Evolutionary conservation across 2,329 filamentous ascomycete genomes (phyloP).

Genomic region (Colletotrichum sp.): DNA sequence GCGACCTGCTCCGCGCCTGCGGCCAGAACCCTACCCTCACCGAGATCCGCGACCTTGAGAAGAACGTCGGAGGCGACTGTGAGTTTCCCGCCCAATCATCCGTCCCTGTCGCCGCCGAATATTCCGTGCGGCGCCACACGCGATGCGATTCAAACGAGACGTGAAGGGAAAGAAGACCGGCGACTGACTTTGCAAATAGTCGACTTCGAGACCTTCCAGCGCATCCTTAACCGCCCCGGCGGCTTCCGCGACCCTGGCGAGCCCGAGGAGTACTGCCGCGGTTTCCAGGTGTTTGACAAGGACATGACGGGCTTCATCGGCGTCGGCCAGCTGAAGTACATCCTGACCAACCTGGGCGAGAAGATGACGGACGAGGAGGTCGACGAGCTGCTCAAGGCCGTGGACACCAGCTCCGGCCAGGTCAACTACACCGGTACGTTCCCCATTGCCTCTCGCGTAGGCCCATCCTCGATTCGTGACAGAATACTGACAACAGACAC

Average conservation of each 20-base stretch:
- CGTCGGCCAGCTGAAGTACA: conserved; percentile 96
- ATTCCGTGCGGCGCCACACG: not conserved
- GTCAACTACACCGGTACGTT: conserved; percentile 92
- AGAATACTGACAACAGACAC: not conserved
- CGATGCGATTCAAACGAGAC: not conserved
- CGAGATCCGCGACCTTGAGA: conserved; percentile 92
- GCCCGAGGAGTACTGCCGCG: conserved; percentile 97
- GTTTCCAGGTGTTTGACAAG: conserved; percentile 99
- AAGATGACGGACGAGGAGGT: conserved; percentile 99
- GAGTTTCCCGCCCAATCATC: conserved; percentile 46
- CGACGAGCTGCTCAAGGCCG: conserved; percentile 96
- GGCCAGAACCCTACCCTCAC: conserved; percentile 96
- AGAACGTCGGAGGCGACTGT: conserved; percentile 90
- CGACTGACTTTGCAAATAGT: conserved; percentile 58
- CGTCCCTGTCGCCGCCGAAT: not conserved
- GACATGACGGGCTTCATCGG: conserved; percentile 98
- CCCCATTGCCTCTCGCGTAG: not conserved
- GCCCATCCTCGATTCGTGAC: fast-evolving
- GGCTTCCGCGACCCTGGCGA: conserved; percentile 98
- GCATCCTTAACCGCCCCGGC: conserved; percentile 94
- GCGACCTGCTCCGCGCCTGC: conserved; percentile 93
- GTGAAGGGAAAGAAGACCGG: not conserved
- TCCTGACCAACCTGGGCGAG: conserved; percentile 96
- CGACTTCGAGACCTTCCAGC: conserved; percentile 97
- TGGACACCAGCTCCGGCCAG: conserved; percentile 94